Conservation (phyloP, 257 asterid genomes). For the Mitragyna speciosa region DNA sequence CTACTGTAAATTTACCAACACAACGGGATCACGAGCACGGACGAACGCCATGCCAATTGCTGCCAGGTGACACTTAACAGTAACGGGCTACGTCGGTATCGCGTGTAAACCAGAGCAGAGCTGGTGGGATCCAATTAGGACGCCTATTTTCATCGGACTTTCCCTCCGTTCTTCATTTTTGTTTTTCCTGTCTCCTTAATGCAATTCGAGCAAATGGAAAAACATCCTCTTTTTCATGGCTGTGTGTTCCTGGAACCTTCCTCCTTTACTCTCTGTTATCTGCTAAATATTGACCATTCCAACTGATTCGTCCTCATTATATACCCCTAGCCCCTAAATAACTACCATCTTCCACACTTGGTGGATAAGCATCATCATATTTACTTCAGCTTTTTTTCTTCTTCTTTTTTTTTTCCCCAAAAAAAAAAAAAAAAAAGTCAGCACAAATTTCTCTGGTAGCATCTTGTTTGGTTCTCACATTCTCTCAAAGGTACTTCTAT, state of each 20-base stretch:
- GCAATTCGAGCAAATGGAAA: neutral
- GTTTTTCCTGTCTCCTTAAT: neutral
- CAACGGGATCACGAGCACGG: too few relatives aligned
- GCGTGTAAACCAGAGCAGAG: neutral
- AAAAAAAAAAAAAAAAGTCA: neutral
- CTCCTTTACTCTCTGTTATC: neutral
- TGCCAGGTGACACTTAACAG: neutral
- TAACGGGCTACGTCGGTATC: slow-evolving; percentile 6
- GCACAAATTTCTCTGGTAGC: neutral
- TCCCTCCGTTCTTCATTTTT: neutral
- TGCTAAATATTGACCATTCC: neutral
- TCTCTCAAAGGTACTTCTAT: neutral
- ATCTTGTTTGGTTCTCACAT: neutral
- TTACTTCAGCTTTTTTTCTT: neutral
- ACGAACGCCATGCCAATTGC: too few relatives aligned
- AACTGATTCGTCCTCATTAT: slow-evolving; percentile 2
- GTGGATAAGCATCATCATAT: neutral
- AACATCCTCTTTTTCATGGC: neutral
- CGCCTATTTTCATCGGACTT: neutral
- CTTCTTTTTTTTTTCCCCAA: too few relatives aligned
- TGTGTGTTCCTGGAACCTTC: slow-evolving; percentile 11
- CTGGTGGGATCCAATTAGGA: neutral
- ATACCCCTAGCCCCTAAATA: neutral
- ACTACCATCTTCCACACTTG: neutral
- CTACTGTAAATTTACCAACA: too few relatives aligned